Evolutionary conservation across 1,284 basidiomycete species (phyloP).

Genomic region (Cutaneotrichosporon mucoides): DNA sequence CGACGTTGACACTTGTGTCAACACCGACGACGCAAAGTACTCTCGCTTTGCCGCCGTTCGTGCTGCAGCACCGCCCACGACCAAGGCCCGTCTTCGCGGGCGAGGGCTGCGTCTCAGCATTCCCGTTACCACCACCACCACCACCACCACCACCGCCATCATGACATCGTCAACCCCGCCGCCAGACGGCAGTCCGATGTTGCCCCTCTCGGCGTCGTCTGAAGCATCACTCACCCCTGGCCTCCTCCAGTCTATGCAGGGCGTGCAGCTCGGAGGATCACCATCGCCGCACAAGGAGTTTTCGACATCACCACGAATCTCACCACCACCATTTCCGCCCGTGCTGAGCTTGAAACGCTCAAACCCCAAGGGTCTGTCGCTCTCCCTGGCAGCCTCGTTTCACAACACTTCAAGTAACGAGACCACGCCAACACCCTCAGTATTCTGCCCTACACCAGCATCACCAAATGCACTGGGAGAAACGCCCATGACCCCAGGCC

Average conservation of each 20-base stretch:
- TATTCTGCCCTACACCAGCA: constrained; percentile 13
- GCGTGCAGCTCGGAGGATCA: constrained; percentile 10
- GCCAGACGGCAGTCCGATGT: background rate
- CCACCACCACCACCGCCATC: background rate
- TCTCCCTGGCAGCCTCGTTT: constrained; percentile 27
- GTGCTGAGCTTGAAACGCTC: constrained; percentile 29
- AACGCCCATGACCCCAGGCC: constrained; percentile 36
- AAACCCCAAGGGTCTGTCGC: constrained; percentile 39
- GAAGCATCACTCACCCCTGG: constrained; percentile 3
- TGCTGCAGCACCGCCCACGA: background rate
- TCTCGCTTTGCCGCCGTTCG: too few relatives aligned
- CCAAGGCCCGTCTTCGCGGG: background rate
- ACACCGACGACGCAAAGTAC: too few relatives aligned
- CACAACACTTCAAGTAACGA: constrained; percentile 17
- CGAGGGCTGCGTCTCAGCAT: background rate
- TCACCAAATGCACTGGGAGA: constrained; percentile 2
- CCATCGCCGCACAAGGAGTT: constrained; percentile 5
- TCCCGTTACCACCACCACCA: background rate
- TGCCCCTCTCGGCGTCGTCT: background rate
- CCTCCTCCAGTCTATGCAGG: constrained; percentile 11
- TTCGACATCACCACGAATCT: background rate
- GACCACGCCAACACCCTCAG: constrained; percentile 15
- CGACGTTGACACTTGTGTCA: background rate
- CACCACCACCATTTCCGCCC: constrained; percentile 19
- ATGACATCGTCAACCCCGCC: too few relatives aligned